Evolutionary conservation across 2,329 filamentous ascomycete genomes (phyloP).

Genomic region (Graphilbum sp.): DNA sequence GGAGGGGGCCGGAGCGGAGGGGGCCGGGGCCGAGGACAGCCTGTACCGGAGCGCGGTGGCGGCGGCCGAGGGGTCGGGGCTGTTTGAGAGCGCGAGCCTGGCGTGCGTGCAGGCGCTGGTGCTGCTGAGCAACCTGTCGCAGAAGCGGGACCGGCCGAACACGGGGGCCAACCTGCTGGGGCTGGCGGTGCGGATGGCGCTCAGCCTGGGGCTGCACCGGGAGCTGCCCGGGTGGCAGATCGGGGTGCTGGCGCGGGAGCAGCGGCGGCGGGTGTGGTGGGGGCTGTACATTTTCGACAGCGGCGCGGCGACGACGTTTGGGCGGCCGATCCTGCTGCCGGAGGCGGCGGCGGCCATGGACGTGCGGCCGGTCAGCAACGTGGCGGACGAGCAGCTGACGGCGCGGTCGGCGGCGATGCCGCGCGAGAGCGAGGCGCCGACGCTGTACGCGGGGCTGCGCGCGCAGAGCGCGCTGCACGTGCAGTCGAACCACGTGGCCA

Average conservation of each 20-base stretch:
- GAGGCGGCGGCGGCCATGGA: slow-evolving; percentile 2
- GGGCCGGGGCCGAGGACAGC: background rate
- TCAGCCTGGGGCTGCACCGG: slow-evolving; percentile 3
- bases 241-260: slow-evolving; percentile 1
- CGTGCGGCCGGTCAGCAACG: background rate
- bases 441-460: slow-evolving; percentile 1
- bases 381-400: slow-evolving; percentile 1
- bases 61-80: slow-evolving; percentile 1
- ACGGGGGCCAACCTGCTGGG: slow-evolving; percentile 4
- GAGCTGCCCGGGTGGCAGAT: slow-evolving; percentile 4
- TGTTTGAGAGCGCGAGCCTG: slow-evolving; percentile 5
- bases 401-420: background rate
- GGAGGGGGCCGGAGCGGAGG: too few species aligned
- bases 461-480: slow-evolving; percentile 2
- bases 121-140: slow-evolving; percentile 4
- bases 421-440: background rate
- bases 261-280: slow-evolving; percentile 4
- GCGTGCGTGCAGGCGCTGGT: slow-evolving; percentile 3
- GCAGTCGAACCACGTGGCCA: slow-evolving; percentile 2
- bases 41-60: slow-evolving; percentile 2
- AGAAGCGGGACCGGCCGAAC: slow-evolving; percentile 4
- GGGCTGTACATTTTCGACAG: slow-evolving; percentile 5
- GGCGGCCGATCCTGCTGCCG: slow-evolving; percentile 2
- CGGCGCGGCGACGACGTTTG: slow-evolving; percentile 3
- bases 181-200: slow-evolving; percentile 4